Evolutionary conservation across 129 eudicot species (phyloP), one percentile per base, ranked within the genome.

Genomic region (Flaveria sonorensis): DNA sequence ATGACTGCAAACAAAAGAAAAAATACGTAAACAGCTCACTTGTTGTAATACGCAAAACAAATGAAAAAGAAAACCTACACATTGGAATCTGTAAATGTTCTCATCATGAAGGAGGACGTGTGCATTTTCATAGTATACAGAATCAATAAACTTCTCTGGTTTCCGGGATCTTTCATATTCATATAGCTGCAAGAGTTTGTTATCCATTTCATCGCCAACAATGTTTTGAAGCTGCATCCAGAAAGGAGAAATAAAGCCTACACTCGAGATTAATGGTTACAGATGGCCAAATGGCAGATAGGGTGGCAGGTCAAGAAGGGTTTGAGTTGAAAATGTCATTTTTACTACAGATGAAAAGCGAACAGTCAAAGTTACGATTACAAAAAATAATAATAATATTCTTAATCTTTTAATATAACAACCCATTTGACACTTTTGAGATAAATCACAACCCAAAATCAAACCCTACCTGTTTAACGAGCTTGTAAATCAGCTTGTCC

Each of bases 401-500:
- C 10, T 23, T 36, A 36, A 36, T 36, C 7, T 36, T 36, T 36
- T 4, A 36, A 36, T 36, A 36, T 36, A 36, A 36, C 40, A 36
- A 36, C 40, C 19, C 59, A 46, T 48, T 46, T 46, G 74, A 20
- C 60, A 47, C 8, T 2, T 60, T 13, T 24, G n/a, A 26, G n/a
- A 60, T 60, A 23, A 23, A 70, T 7, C 52, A 36, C 45, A n/a
- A n/a, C 59, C 71, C 71, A 3, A 15, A 16, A 64, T 30, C 15
- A 15, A 67, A n/a, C 6, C 36, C 24, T 79, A 91, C 99, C 97
- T 94, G 99, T 81, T 89, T 94, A 73, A 91, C 97, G 81, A 94
- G 80, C 86, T 94, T 94, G 75, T 86, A 94, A 74, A 94, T 89
- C 87, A 94, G 61, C 79, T 94, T 94, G 83, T 94, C 99, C 88